A percentile compares a stretch with the other conserved stretches of the same genome.
Conservation (phyloP, 1,284 basidiomycete genomes). For the Blastosporella zonata region DNA sequence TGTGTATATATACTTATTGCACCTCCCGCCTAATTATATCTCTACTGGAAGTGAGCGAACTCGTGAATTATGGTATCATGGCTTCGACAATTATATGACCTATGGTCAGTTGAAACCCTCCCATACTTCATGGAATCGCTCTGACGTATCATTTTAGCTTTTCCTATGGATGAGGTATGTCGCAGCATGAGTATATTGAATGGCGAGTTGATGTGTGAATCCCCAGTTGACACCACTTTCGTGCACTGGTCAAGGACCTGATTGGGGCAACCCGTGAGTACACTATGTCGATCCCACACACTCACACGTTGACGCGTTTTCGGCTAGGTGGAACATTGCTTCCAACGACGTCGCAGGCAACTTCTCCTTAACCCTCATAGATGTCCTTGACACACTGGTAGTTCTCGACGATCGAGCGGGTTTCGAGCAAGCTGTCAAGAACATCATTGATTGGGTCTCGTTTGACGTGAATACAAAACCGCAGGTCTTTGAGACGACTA, state of each 20-base stretch:
- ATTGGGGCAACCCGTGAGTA: constrained; percentile 74
- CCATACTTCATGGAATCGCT: constrained; percentile 3
- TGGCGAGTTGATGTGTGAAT: constrained; percentile 6
- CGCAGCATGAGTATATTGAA: background rate
- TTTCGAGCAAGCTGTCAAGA: constrained; percentile 74
- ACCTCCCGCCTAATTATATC: constrained; percentile 1
- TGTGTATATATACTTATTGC: constrained; percentile 29
- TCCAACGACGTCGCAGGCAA: constrained; percentile 86
- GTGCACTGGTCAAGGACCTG: constrained; percentile 79
- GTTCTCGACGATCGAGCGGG: constrained; percentile 70
- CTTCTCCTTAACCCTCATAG: constrained; percentile 79
- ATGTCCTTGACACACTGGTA: constrained; percentile 79
- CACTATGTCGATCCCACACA: constrained; percentile 9
- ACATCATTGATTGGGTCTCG: constrained; percentile 74
- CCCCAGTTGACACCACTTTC: constrained; percentile 82
- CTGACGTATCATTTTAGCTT: constrained; percentile 50
- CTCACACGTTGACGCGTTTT: constrained; percentile 1
- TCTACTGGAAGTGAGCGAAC: constrained; percentile 56
- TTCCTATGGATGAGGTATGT: constrained; percentile 76
- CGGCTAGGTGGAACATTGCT: constrained; percentile 59
- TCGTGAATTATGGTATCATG: constrained; percentile 79
- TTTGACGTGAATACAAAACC: constrained; percentile 89
- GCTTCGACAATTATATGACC: constrained; percentile 77
- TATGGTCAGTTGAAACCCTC: constrained; percentile 47
- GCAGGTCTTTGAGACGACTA: constrained; percentile 91